Evolutionary conservation across 1,284 basidiomycete genomes (phyloP), one percentile per base, ranked within the genome.

Genomic region (Ceratobasidium sp.): DNA sequence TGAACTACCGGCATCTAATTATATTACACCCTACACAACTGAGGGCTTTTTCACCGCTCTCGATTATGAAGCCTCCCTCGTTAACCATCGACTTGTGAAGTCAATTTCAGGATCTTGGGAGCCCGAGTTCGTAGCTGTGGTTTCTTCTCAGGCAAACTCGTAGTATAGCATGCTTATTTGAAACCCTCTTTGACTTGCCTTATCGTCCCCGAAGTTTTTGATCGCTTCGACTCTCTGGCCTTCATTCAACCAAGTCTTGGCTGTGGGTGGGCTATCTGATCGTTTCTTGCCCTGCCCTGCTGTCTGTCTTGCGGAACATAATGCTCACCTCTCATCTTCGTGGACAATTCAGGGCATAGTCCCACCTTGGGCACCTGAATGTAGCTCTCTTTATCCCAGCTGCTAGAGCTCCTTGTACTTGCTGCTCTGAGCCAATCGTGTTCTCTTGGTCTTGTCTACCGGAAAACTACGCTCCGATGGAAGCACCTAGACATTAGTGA

Each of bases 31-130:
- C n/a, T n/a, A n/a, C n/a, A n/a, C n/a, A n/a, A n/a, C n/a, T n/a
- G n/a, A n/a, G n/a, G n/a, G n/a, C n/a, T 6, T 50, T 20, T 50
- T 13, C 5, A 50, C 48, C 5, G 13, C 10, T 50, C 48, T 3
- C 48, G 12, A n/a, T n/a, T n/a, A n/a, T n/a, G n/a, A n/a, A n/a
- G n/a, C n/a, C n/a, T n/a, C n/a, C n/a, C n/a, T n/a, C n/a, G n/a
- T n/a, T n/a, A n/a, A n/a, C n/a, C n/a, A n/a, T n/a, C 44, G 9
- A 20, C 52, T 23, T 2, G 52, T 54, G 3, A 4, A 23, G 52
- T 23, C 20, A 54, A 23, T 54, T 54, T 54, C 52, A 54, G 52
- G 52, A 54, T 20, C 52, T 54, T 54, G 52, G 52, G 52, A 54
- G 52, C 52, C 20, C 52, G 20, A 2, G 3, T 2, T 54, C 3